Percentiles rank a stretch among this genome's conserved stretches.
Evolutionary conservation across 164 flowering plant species (phyloP).

Genomic region (Aristolochia californica): DNA sequence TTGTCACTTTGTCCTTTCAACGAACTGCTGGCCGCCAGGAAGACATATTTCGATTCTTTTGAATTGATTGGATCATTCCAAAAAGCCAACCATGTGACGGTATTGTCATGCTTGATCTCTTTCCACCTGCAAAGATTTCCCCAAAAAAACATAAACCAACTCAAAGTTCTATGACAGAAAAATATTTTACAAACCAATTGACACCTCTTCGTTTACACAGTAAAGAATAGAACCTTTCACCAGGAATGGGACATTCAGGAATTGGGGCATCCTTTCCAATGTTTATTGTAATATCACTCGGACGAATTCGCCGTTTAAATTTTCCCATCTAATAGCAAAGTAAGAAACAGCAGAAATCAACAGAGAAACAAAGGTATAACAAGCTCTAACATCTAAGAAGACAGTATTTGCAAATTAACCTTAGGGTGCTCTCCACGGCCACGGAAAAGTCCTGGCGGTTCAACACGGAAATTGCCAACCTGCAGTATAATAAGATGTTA

Average conservation of each 20-base stretch:
- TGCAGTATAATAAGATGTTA: constrained; percentile 14
- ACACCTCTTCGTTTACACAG: not conserved
- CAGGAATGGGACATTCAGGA: constrained; percentile 94
- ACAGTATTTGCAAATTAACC: constrained; percentile 28
- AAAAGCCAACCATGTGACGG: constrained; percentile 98
- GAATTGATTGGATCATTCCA: constrained; percentile 98
- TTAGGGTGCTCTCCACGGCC: constrained; percentile 99
- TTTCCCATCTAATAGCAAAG: constrained; percentile 74
- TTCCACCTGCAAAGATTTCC: constrained; percentile 67
- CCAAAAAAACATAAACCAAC: not conserved
- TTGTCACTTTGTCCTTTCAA: constrained; percentile 98
- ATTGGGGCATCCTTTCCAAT: constrained; percentile 86
- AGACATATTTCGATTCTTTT: constrained; percentile 90
- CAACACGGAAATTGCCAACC: constrained; percentile 99
- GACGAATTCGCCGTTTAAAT: constrained; percentile 80
- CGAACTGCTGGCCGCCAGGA: constrained; percentile 95
- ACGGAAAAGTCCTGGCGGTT: constrained; percentile 97
- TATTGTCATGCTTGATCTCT: constrained; percentile 93
- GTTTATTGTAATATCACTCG: constrained; percentile 84
- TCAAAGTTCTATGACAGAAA: not conserved
- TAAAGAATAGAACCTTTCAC: constrained; percentile 60
- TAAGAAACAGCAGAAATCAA: constrained; percentile 4
- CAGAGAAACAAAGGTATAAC: not conserved
- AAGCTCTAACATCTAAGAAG: not conserved
- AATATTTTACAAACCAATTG: too few relatives aligned